Percentiles rank a stretch among this genome's conserved stretches.
Conservation (phyloP, 257 asterid species). For the Schizonepeta tenuifolia region DNA sequence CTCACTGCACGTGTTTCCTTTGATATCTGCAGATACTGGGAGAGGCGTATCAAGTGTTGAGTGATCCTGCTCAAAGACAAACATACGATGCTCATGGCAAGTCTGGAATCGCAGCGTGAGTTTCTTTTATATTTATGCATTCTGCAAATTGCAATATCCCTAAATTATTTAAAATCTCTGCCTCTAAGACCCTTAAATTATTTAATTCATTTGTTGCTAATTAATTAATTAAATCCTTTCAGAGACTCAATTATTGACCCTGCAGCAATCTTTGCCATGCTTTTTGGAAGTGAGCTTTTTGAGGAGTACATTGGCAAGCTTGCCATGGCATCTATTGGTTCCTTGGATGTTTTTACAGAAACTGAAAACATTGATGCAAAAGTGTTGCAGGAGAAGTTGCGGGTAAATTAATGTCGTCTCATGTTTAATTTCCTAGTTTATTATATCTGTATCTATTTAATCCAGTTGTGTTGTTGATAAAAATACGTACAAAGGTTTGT, state of each 20-base stretch:
- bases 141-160: neutral
- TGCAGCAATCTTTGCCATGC: conserved; percentile 99
- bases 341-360: conserved; percentile 77
- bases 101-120: conserved; percentile 94
- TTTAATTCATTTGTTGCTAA: neutral
- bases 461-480: neutral
- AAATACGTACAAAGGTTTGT: neutral
- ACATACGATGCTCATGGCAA: conserved; percentile 92
- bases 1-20: conserved; percentile 38
- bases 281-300: conserved; percentile 97
- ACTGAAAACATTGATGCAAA: conserved; percentile 82
- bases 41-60: conserved; percentile 98
- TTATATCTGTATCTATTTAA: neutral
- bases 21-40: conserved; percentile 67
- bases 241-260: conserved; percentile 98
- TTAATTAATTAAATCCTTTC: conserved; percentile 34
- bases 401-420: conserved; percentile 52
- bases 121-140: conserved; percentile 29
- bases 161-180: neutral
- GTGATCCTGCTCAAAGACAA: conserved; percentile 92
- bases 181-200: conserved; percentile 7
- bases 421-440: conserved; percentile 6
- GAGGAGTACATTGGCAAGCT: conserved; percentile 99
- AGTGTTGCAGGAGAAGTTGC: conserved; percentile 88
- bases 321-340: conserved; percentile 99